A percentile compares a stretch with the other conserved stretches of the same genome.
These are phyloP conservation scores for Isochrysis galbana DNA, from an alignment of 78 protist species.

Conservation along the genomic window DNA sequence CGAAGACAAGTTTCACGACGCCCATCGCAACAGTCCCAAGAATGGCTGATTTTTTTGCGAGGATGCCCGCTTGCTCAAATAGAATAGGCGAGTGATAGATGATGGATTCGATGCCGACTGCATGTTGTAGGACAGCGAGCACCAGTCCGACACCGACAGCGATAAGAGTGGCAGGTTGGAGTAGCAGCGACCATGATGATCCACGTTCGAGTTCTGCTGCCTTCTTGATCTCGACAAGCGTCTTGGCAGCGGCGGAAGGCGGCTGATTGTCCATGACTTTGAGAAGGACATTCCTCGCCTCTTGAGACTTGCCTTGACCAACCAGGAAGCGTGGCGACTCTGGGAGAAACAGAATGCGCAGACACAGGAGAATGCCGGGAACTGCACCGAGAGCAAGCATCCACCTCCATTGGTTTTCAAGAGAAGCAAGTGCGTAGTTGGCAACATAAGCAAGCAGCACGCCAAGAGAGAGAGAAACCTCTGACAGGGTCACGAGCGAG, in stretches of 20 bases:
- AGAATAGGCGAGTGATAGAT: neutral
- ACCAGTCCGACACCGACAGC: neutral
- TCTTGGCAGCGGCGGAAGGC: neutral
- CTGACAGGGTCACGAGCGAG: neutral
- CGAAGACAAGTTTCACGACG: neutral
- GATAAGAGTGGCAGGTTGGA: neutral
- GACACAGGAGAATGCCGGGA: neutral
- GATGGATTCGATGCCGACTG: neutral
- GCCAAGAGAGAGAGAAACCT: neutral
- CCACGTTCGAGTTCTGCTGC: neutral
- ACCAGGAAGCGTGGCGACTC: conserved; percentile 7
- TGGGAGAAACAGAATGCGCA: neutral
- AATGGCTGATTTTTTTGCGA: neutral
- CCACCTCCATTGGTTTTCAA: neutral
- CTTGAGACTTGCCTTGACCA: neutral
- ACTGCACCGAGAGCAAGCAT: neutral
- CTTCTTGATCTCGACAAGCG: neutral
- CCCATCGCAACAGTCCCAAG: neutral
- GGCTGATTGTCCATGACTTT: neutral
- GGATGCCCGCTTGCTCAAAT: neutral
- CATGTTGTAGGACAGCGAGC: neutral
- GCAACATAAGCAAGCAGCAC: neutral
- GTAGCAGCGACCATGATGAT: neutral
- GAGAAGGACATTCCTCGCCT: neutral
- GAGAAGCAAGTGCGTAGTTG: neutral